Evolutionary conservation across 2,329 filamentous ascomycete species (phyloP).

Genomic region (Blumeriella jaapii): DNA sequence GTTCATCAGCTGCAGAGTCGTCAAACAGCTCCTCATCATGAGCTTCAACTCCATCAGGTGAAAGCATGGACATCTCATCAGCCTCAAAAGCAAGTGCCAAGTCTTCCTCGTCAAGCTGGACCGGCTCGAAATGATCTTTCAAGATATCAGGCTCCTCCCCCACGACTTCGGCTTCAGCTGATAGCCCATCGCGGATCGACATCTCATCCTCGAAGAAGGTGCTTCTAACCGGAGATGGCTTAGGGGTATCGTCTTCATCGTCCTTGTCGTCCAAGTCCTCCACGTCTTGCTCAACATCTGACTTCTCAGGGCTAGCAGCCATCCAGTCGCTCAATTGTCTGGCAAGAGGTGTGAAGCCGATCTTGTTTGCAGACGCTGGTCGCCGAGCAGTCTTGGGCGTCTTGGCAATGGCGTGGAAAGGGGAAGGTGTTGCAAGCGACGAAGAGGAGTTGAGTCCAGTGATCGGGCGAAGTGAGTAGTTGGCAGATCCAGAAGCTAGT

Average conservation of each 20-base stretch:
- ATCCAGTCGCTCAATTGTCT: slow-evolving; percentile 52
- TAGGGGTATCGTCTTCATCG: slow-evolving; percentile 1
- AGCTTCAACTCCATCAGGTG: slow-evolving; percentile 26
- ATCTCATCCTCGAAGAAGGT: slow-evolving; percentile 54
- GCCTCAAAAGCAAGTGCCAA: slow-evolving; percentile 46
- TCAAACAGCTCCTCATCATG: slow-evolving; percentile 9
- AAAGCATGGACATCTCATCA: slow-evolving; percentile 46
- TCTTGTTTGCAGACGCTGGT: slow-evolving; percentile 18
- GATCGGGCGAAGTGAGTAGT: slow-evolving; percentile 18
- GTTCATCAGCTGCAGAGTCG: not conserved
- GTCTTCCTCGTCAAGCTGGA: slow-evolving; percentile 42
- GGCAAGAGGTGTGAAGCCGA: slow-evolving; percentile 54
- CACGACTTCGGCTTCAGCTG: slow-evolving; percentile 26
- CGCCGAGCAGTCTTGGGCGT: slow-evolving; percentile 13
- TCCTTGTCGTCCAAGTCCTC: too few relatives aligned
- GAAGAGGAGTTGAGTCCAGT: slow-evolving; percentile 22
- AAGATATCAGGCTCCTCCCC: slow-evolving; percentile 27
- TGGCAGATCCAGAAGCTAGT: slow-evolving; percentile 27
- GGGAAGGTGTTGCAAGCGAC: slow-evolving; percentile 33
- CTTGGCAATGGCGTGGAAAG: slow-evolving; percentile 14
- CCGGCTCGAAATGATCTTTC: slow-evolving; percentile 33
- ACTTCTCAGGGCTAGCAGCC: slow-evolving; percentile 42
- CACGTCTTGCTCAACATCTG: slow-evolving; percentile 11
- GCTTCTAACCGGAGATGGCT: slow-evolving; percentile 30
- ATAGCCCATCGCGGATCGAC: slow-evolving; percentile 32